Percentiles rank a stretch among this genome's conserved stretches.
Conservation (phyloP, 371 early-diverging fungal species). For the Mortierella sp. region DNA sequence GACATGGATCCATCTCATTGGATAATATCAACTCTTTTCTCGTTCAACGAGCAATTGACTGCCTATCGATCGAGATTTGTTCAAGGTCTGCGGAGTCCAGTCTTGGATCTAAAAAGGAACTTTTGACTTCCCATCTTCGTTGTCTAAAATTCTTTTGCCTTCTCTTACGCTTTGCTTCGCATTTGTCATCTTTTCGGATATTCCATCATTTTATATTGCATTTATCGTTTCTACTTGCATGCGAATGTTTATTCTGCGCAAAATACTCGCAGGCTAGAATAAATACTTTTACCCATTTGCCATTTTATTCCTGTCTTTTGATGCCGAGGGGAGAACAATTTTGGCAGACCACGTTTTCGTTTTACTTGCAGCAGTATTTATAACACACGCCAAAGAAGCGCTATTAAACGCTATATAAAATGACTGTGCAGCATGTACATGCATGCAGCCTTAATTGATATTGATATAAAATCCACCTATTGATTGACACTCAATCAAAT, state of each 20-base stretch:
- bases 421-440: not conserved
- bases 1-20: slow-evolving; percentile 1
- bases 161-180: not conserved
- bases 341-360: slow-evolving; percentile 1
- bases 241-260: not conserved
- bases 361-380: not conserved
- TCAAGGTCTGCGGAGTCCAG: not conserved
- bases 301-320: too few relatives aligned
- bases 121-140: not conserved
- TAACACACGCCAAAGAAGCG: not conserved
- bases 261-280: not conserved
- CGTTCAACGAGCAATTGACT: not conserved
- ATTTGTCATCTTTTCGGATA: slow-evolving; percentile 2
- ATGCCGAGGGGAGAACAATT: slow-evolving; percentile 1
- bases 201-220: not conserved
- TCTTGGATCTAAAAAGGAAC: too few relatives aligned
- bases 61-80: not conserved
- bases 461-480: not conserved
- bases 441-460: slow-evolving; percentile 5
- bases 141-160: not conserved
- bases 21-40: not conserved
- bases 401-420: not conserved
- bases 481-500: too few relatives aligned
- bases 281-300: not conserved
- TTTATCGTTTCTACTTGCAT: slow-evolving; percentile 2